These are phyloP conservation scores for Xylaria sp. DNA, from an alignment of 2,329 filamentous ascomycete genomes.

Conservation along the genomic window DNA sequence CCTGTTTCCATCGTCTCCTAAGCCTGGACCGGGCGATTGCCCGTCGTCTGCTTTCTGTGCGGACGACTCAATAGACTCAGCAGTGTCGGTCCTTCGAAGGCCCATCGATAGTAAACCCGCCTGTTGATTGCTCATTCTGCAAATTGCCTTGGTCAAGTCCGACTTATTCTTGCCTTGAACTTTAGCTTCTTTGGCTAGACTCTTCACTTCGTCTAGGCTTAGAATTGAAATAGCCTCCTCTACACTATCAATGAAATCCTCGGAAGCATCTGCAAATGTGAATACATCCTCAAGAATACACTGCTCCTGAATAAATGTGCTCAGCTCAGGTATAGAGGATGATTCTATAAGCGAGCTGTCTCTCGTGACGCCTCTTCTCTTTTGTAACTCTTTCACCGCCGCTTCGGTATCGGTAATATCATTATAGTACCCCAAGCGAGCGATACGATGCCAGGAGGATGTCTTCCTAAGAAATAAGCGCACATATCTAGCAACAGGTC, in stretches of 20 bases:
- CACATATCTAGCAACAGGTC: slow-evolving; percentile 74
- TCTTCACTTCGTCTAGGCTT: slow-evolving; percentile 87
- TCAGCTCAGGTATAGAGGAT: slow-evolving; percentile 38
- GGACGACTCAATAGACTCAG: slow-evolving; percentile 63
- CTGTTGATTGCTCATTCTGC: slow-evolving; percentile 79
- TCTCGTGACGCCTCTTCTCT: slow-evolving; percentile 64
- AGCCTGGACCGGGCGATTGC: slow-evolving; percentile 45
- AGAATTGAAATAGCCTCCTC: slow-evolving; percentile 87
- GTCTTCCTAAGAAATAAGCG: slow-evolving; percentile 93
- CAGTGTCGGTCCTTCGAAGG: slow-evolving; percentile 71
- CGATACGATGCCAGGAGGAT: slow-evolving; percentile 87
- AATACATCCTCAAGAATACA: slow-evolving; percentile 67
- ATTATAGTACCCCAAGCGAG: slow-evolving; percentile 79
- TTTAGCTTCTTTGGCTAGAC: slow-evolving; percentile 85
- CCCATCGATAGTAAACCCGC: slow-evolving; percentile 77
- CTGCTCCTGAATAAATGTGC: slow-evolving; percentile 55
- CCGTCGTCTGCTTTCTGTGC: slow-evolving; percentile 55
- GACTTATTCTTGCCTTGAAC: slow-evolving; percentile 88
- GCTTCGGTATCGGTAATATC: slow-evolving; percentile 80
- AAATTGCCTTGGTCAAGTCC: slow-evolving; percentile 79
- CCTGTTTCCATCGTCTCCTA: slow-evolving; percentile 65
- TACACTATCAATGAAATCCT: slow-evolving; percentile 77
- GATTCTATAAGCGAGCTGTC: slow-evolving; percentile 34
- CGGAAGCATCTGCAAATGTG: slow-evolving; percentile 82
- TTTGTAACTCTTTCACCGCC: slow-evolving; percentile 74